Conservation (phyloP, 805 yeast species). For the Teunomyces cretensis region DNA sequence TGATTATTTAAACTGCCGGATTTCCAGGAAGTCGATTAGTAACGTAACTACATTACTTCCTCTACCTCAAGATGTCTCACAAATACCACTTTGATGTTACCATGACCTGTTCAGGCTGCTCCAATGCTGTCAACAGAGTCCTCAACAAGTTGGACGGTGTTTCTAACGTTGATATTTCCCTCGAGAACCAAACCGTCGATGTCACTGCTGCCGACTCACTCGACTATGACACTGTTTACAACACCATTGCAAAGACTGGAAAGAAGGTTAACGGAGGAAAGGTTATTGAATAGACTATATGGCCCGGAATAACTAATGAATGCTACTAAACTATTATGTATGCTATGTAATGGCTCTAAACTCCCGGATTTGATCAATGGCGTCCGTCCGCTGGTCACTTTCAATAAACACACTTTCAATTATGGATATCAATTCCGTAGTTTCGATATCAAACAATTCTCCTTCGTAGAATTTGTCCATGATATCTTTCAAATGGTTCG, state of each 20-base stretch:
- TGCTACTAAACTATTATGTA: neutral
- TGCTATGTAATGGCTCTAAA: slow-evolving; percentile 25
- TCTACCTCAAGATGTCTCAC: slow-evolving; percentile 42
- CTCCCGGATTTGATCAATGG: slow-evolving; percentile 46
- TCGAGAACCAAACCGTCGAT: slow-evolving; percentile 79
- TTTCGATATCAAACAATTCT: slow-evolving; percentile 47
- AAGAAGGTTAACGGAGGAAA: slow-evolving; percentile 74
- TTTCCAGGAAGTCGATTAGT: neutral
- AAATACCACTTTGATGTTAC: slow-evolving; percentile 78
- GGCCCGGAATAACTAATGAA: neutral
- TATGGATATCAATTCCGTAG: slow-evolving; percentile 44
- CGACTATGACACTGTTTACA: slow-evolving; percentile 75
- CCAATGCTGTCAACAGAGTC: slow-evolving; percentile 80
- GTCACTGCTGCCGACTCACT: slow-evolving; percentile 58
- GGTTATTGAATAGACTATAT: slow-evolving; percentile 33
- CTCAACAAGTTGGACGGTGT: slow-evolving; percentile 73
- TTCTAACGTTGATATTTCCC: slow-evolving; percentile 65
- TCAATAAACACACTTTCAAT: slow-evolving; percentile 43
- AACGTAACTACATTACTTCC: neutral
- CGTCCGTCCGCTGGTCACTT: slow-evolving; percentile 44
- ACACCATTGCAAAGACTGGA: slow-evolving; percentile 86
- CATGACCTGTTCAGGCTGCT: slow-evolving; percentile 88
- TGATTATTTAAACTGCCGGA: slow-evolving; percentile 1
- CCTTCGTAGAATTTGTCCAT: slow-evolving; percentile 53
- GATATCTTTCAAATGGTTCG: slow-evolving; percentile 44